Conservation (phyloP, 352 stramenopile genomes). For the Phytophthora nicotianae region DNA sequence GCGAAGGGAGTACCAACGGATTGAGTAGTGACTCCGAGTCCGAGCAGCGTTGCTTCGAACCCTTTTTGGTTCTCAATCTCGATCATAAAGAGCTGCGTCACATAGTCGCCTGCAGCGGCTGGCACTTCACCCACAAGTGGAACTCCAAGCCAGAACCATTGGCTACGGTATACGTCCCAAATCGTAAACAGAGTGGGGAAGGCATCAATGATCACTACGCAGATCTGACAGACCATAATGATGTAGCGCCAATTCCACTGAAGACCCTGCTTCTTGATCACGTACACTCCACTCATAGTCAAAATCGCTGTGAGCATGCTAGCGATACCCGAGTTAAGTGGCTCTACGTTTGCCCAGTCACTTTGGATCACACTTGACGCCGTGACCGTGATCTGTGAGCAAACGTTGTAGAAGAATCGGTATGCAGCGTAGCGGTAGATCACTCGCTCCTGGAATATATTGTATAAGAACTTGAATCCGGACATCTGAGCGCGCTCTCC, state of each 20-base stretch:
- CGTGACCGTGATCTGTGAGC: slow-evolving; percentile 48
- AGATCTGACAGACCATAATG: slow-evolving; percentile 43
- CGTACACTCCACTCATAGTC: slow-evolving; percentile 32
- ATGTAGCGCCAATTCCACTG: slow-evolving; percentile 57
- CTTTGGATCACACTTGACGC: slow-evolving; percentile 51
- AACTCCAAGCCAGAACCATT: slow-evolving; percentile 66
- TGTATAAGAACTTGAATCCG: slow-evolving; percentile 41
- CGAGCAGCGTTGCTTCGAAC: slow-evolving; percentile 55
- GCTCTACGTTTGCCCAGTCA: slow-evolving; percentile 56
- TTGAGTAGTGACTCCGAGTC: slow-evolving; percentile 40
- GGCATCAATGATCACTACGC: slow-evolving; percentile 48
- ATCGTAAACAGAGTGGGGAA: slow-evolving; percentile 56
- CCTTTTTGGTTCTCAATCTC: slow-evolving; percentile 46
- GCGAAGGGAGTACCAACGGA: slow-evolving; percentile 48
- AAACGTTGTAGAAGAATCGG: slow-evolving; percentile 50
- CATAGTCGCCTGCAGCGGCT: slow-evolving; percentile 33
- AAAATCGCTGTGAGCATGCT: slow-evolving; percentile 49
- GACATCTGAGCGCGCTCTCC: slow-evolving; percentile 28
- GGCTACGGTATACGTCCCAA: slow-evolving; percentile 59
- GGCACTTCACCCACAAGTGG: slow-evolving; percentile 49
- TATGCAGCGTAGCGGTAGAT: slow-evolving; percentile 58
- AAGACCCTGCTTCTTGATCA: slow-evolving; percentile 48
- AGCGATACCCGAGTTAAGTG: slow-evolving; percentile 56
- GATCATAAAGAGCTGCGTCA: slow-evolving; percentile 50
- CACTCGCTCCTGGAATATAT: slow-evolving; percentile 45